These are phyloP conservation scores for Harringtonia lauricola DNA, from an alignment of 2,329 filamentous ascomycete species.

Conservation along the genomic window DNA sequence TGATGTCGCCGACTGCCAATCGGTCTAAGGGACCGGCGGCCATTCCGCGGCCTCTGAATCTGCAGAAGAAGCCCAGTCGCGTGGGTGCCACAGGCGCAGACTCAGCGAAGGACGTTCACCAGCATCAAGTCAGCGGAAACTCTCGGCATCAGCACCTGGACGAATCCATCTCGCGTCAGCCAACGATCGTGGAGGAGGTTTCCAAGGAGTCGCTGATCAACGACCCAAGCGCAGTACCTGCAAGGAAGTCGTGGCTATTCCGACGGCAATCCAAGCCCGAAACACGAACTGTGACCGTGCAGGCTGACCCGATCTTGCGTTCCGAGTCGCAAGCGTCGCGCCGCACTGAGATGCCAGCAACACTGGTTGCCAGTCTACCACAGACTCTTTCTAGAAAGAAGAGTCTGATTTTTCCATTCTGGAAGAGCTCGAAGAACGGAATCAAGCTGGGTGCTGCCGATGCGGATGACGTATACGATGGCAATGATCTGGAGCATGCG, in stretches of 20 bases:
- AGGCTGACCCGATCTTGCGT: not conserved
- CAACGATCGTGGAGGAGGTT: conserved; percentile 10
- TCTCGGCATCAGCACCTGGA: not conserved
- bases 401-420: conserved; percentile 43
- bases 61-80: conserved; percentile 3
- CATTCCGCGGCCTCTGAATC: conserved; percentile 1
- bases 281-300: conserved; percentile 7
- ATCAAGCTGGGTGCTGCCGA: conserved; percentile 22
- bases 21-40: conserved; percentile 1
- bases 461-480: not conserved
- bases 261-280: conserved; percentile 12
- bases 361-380: not conserved
- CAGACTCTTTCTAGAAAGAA: conserved; percentile 27
- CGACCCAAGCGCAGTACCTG: not conserved
- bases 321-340: conserved; percentile 1
- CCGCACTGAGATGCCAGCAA: not conserved
- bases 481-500: not conserved
- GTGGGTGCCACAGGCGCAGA: not conserved
- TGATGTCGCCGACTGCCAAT: conserved; percentile 7
- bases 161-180: not conserved
- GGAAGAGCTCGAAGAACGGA: conserved; percentile 34
- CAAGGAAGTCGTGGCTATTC: conserved; percentile 11
- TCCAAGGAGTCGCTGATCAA: not conserved
- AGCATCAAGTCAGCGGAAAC: not conserved
- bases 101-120: not conserved